These are phyloP conservation scores for Verticillium longisporum DNA, from an alignment of 2,329 filamentous ascomycete species.

Conservation along the genomic window DNA sequence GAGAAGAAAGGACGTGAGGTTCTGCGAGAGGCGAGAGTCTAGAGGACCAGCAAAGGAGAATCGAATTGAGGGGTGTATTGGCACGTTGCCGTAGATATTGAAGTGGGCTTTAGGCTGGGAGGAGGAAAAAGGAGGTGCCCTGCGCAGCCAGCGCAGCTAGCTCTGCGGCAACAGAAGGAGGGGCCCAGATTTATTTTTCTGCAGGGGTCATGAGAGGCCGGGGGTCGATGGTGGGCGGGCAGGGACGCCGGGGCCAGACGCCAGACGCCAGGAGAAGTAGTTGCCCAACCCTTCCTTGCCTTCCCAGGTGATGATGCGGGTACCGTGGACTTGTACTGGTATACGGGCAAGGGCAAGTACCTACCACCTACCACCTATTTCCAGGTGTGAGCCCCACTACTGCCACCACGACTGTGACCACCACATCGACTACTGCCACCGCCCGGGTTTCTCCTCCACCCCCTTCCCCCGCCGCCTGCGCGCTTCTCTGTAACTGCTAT, in stretches of 20 bases:
- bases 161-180: slow-evolving; percentile 18
- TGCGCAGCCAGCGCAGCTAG: background rate
- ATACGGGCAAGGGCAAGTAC: too few species aligned
- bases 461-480: too few species aligned
- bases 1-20: slow-evolving; percentile 2
- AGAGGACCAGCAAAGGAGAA: background rate
- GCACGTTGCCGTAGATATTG: slow-evolving; percentile 12
- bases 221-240: background rate
- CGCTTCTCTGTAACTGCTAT: background rate
- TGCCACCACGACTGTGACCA: background rate
- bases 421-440: background rate
- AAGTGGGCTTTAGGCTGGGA: slow-evolving; percentile 4
- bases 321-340: too few species aligned
- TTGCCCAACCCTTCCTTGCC: too few species aligned
- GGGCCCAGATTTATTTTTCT: slow-evolving; percentile 30
- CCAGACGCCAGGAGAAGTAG: background rate
- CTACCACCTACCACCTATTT: background rate
- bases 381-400: background rate
- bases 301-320: too few species aligned
- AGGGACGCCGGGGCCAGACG: background rate
- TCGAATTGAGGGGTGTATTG: background rate
- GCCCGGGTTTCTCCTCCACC: background rate
- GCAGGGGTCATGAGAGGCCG: slow-evolving; percentile 2
- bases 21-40: slow-evolving; percentile 1
- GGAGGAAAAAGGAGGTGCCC: slow-evolving; percentile 8